These are phyloP conservation scores for Tuber calosporum DNA, from an alignment of 495 filamentous ascomycete genomes.

Conservation along the genomic window DNA sequence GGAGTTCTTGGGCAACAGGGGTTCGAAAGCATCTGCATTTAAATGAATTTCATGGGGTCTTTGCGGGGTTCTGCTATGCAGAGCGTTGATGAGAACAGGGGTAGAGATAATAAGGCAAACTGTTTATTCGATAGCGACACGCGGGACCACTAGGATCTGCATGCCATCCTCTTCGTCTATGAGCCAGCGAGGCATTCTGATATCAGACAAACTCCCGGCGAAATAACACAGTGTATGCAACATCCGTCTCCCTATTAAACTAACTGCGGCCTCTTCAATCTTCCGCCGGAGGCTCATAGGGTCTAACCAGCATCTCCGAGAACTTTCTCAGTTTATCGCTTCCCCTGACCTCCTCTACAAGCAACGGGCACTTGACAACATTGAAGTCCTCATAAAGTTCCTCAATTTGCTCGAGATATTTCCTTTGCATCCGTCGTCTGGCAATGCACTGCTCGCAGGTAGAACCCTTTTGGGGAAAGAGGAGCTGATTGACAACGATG, in stretches of 20 bases:
- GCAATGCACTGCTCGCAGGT: slow-evolving; percentile 94
- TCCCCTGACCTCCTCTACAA: slow-evolving; percentile 91
- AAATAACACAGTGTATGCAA: neutral
- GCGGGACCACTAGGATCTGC: neutral
- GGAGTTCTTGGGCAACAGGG: neutral
- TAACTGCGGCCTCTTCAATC: slow-evolving; percentile 9
- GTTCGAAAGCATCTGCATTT: neutral
- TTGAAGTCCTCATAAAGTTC: slow-evolving; percentile 99
- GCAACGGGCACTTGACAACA: slow-evolving; percentile 91
- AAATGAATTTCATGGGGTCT: neutral
- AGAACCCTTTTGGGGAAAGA: slow-evolving; percentile 82
- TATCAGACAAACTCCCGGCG: neutral
- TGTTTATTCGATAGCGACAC: neutral
- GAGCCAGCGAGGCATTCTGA: neutral
- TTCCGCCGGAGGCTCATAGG: slow-evolving; percentile 68
- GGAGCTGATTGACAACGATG: slow-evolving; percentile 95
- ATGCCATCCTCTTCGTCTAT: neutral
- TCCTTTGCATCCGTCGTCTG: slow-evolving; percentile 96
- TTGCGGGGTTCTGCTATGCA: neutral
- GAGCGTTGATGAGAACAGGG: neutral
- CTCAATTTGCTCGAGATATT: slow-evolving; percentile 97
- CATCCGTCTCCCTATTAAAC: neutral
- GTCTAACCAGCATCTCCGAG: slow-evolving; percentile 83
- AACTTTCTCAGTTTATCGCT: slow-evolving; percentile 91
- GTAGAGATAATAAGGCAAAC: neutral